Evolutionary conservation across 2,329 filamentous ascomycete genomes (phyloP), one percentile per base, ranked within the genome.

Genomic region (Neofusicoccum laricinum): DNA sequence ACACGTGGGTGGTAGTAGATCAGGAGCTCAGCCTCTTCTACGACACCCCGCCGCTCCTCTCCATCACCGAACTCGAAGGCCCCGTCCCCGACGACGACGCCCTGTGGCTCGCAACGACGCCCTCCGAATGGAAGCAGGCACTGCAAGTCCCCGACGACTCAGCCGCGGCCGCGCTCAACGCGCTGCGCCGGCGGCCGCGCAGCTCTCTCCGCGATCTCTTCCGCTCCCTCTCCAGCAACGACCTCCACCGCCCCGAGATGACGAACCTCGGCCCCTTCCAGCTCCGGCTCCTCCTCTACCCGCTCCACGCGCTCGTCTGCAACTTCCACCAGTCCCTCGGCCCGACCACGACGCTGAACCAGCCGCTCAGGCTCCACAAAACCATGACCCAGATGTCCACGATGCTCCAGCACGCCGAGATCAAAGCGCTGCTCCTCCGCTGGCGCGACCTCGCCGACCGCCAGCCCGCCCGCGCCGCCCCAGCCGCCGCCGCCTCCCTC

Each of bases 1-100:
- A 87, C 73, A 85, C 85, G 69, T 87, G 85, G 82, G 82, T 86
- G 32, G 84, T 85, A 78, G 79, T 85, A 12, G 85, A 88, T 70
- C 84, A 86, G 66, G 85, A 88, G 70, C 77, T 87, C 55, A 84
- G 84, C 66, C 76, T 88, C 12, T 87, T 87, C 72, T 80, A 86
- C 66, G 85, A 88, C 68, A 82, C 80, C 1, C 77, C 80, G 1
- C 83, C 85, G 0, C 74, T 85, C 62, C 77, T 88, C 14, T 79
- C 45, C 45, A 48, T 48, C 45, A 48, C 45, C 5, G 82, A 87
- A 46, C 76, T 87, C 8, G 78, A 81, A 57, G 81, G 82, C 61
- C 81, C 84, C 8, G 77, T 87, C 30, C 85, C 85, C 11, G 71
- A 72, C 34, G 63, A 81, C 5, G 84, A 86, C 50, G 66, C 76